These are phyloP conservation scores for Camelina sativa DNA, from an alignment of 345 rosid species.

Conservation along the genomic window DNA sequence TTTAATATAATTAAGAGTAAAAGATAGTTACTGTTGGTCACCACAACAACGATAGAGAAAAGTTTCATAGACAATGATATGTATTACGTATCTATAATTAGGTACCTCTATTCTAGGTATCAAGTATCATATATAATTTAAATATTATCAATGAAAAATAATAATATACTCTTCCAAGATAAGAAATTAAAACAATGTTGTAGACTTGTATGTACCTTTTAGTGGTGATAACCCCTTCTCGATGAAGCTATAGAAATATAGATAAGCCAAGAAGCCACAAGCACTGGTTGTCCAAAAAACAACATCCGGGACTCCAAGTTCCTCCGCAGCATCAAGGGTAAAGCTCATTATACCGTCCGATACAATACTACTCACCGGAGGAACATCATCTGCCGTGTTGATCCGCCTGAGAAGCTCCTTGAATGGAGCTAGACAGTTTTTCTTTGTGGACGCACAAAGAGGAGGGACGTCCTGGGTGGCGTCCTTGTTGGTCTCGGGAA, in stretches of 20 bases:
- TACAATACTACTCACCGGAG: constrained; percentile 29
- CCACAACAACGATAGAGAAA: too few relatives aligned
- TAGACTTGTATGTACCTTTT: constrained; percentile 6
- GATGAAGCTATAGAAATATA: constrained; percentile 2
- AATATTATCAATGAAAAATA: too few relatives aligned
- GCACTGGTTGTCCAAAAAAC: constrained; percentile 21
- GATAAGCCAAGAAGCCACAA: constrained; percentile 29
- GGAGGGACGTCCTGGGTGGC: constrained; percentile 44
- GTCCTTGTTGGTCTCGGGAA: constrained; percentile 28
- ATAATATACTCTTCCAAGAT: too few relatives aligned
- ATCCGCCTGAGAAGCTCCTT: constrained; percentile 17
- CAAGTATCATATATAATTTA: neutral
- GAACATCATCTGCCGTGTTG: neutral
- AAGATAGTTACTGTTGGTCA: too few relatives aligned
- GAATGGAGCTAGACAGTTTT: constrained; percentile 40
- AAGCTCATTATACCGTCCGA: constrained; percentile 14
- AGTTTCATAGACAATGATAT: too few relatives aligned
- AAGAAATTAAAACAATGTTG: too few relatives aligned
- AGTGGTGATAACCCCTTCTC: constrained; percentile 17
- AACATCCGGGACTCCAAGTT: constrained; percentile 18
- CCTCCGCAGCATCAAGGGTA: constrained; percentile 22
- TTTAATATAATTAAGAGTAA: too few relatives aligned
- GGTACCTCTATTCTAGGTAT: too few relatives aligned
- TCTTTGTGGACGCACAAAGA: constrained; percentile 38
- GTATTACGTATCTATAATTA: too few relatives aligned